phyloP scores from a whole-genome alignment of 352 stramenopile species.

The Phytopythium ostracodes region DNA sequence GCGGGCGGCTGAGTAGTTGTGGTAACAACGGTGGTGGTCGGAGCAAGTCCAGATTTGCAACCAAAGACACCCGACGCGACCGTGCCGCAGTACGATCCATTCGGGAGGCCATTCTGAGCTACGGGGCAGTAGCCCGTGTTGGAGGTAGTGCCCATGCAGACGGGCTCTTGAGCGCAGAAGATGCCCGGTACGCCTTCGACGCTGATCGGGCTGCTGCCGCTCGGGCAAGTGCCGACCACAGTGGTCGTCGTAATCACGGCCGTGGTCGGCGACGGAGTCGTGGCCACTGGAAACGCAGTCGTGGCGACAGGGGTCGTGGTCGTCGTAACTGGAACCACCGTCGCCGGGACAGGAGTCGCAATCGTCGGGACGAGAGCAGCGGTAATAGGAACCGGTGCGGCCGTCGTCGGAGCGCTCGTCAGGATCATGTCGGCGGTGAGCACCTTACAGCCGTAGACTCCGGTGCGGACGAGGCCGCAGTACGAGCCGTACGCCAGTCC shows the following conservation, averaged over 20 bases:
- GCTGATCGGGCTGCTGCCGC: neutral
- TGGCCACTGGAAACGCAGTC: neutral
- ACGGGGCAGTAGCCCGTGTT: constrained; percentile 7
- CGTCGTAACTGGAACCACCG: neutral
- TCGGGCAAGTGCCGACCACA: neutral
- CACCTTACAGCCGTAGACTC: constrained; percentile 42
- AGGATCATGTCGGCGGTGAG: constrained; percentile 20
- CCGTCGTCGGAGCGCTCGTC: neutral
- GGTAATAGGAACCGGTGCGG: neutral
- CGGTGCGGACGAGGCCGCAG: constrained; percentile 33
- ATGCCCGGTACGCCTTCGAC: constrained; percentile 10
- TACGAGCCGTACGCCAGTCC: constrained; percentile 36
- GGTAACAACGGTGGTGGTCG: neutral
- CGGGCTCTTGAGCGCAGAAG: constrained; percentile 3
- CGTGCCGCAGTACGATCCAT: constrained; percentile 10
- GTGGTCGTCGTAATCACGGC: neutral
- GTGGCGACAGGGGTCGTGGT: neutral
- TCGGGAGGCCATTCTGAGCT: constrained; percentile 2
- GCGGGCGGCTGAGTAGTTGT: neutral
- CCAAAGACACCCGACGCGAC: constrained; percentile 9
- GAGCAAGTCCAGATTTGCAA: constrained; percentile 1
- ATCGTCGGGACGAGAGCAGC: neutral
- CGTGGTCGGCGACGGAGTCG: neutral
- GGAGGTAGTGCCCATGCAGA: constrained; percentile 6
- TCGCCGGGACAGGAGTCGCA: neutral